Conservation (phyloP, 768 basidiomycete genomes). For the Naematelia encephala region DNA sequence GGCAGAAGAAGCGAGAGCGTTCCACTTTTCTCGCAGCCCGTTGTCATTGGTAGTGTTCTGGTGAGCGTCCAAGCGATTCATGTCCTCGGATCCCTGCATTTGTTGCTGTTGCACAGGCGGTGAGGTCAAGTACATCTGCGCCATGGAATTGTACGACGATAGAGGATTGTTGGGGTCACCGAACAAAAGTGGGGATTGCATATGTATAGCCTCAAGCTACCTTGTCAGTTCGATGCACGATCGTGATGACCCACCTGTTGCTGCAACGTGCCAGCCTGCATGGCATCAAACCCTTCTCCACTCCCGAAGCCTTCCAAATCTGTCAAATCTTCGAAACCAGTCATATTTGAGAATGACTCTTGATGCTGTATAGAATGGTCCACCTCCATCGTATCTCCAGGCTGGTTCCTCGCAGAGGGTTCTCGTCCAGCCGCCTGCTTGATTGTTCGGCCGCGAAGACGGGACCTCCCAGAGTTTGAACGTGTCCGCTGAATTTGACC, state of each 20-base stretch:
- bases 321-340: not conserved
- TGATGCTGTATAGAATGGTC: not conserved
- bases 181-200: slow-evolving; percentile 48
- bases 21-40: not conserved
- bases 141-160: slow-evolving; percentile 25
- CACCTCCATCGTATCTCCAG: not conserved
- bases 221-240: not conserved
- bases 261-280: slow-evolving; percentile 7
- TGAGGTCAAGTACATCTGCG: slow-evolving; percentile 30
- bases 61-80: slow-evolving; percentile 63
- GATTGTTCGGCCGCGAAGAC: not conserved
- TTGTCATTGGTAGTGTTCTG: slow-evolving; percentile 62
- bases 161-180: slow-evolving; percentile 18
- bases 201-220: slow-evolving; percentile 48
- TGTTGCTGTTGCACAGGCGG: slow-evolving; percentile 3
- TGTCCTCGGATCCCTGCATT: slow-evolving; percentile 52
- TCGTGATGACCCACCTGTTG: slow-evolving; percentile 5
- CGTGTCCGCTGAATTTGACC: not conserved
- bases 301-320: not conserved
- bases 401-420: not conserved
- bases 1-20: not conserved
- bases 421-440: not conserved
- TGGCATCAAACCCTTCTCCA: slow-evolving; percentile 8
- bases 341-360: not conserved
- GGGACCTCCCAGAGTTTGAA: not conserved